Conservation (phyloP, 129 eudicot species). For the Arctium minus region DNA sequence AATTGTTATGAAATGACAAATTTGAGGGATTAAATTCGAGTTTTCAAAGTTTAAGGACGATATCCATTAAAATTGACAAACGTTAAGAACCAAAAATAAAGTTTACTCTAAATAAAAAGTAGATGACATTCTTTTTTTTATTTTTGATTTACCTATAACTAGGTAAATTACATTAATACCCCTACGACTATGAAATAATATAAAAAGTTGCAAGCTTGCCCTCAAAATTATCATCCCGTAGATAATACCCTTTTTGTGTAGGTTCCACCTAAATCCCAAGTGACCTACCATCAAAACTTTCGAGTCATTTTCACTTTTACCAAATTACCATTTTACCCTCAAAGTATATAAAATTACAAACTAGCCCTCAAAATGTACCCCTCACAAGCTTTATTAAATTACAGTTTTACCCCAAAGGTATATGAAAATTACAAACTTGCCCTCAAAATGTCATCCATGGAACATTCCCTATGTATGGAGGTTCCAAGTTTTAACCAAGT, state of each 20-base stretch:
- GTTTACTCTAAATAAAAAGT: too few relatives aligned
- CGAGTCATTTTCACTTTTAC: too few relatives aligned
- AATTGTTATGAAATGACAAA: too few relatives aligned
- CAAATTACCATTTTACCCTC: too few relatives aligned
- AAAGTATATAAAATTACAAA: not conserved
- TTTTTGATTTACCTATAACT: too few relatives aligned
- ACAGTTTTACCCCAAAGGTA: not conserved
- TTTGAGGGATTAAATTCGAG: too few relatives aligned
- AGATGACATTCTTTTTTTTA: too few relatives aligned
- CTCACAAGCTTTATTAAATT: not conserved
- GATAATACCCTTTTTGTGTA: not conserved
- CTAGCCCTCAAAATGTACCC: not conserved
- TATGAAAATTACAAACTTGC: not conserved
- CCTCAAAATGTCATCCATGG: not conserved
- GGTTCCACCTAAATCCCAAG: not conserved
- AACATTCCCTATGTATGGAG: not conserved
- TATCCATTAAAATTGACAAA: too few relatives aligned
- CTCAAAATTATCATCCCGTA: not conserved
- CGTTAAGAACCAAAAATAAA: too few relatives aligned
- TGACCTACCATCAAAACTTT: constrained; percentile 10
- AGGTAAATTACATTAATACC: not conserved
- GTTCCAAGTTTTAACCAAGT: not conserved
- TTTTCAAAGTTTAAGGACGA: too few relatives aligned
- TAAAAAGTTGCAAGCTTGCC: not conserved
- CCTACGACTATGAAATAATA: too few relatives aligned